These are phyloP conservation scores for Fraxinus albicans DNA, from an alignment of 305 asterid genomes.

Conservation along the genomic window DNA sequence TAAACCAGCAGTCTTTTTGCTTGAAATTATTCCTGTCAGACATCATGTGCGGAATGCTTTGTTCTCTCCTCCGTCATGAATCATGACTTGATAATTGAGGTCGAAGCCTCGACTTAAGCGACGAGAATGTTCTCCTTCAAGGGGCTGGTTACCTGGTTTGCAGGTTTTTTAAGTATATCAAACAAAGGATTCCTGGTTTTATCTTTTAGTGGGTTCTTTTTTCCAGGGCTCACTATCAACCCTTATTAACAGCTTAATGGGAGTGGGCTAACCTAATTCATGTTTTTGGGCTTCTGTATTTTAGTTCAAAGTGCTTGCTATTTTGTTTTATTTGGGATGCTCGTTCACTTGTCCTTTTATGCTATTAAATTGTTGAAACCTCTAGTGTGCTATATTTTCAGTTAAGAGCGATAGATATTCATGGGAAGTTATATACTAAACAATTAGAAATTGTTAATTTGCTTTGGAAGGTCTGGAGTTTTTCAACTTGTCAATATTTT, in stretches of 20 bases:
- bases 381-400: slow-evolving; percentile 10
- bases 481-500: neutral
- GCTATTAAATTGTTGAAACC: slow-evolving; percentile 1
- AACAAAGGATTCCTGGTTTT: slow-evolving; percentile 16
- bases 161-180: slow-evolving; percentile 16
- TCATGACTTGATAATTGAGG: slow-evolving; percentile 42
- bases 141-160: slow-evolving; percentile 41
- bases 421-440: neutral
- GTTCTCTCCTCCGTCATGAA: slow-evolving; percentile 38
- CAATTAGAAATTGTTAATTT: neutral
- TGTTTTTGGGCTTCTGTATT: slow-evolving; percentile 28
- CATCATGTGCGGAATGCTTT: slow-evolving; percentile 39
- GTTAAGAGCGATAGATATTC: neutral
- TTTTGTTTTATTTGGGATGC: slow-evolving; percentile 10
- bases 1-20: slow-evolving; percentile 31
- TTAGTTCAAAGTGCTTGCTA: slow-evolving; percentile 25
- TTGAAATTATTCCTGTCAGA: slow-evolving; percentile 32
- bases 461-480: neutral
- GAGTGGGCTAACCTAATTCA: slow-evolving; percentile 30
- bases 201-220: slow-evolving; percentile 9
- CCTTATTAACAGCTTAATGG: slow-evolving; percentile 30
- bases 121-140: slow-evolving; percentile 36
- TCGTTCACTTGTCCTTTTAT: slow-evolving; percentile 11
- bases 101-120: slow-evolving; percentile 33
- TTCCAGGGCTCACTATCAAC: slow-evolving; percentile 17